A percentile compares a stretch with the other conserved stretches of the same genome.
Conservation (phyloP, 176 grass and related monocot species). For the Rhipidocladum racemiflorum region DNA sequence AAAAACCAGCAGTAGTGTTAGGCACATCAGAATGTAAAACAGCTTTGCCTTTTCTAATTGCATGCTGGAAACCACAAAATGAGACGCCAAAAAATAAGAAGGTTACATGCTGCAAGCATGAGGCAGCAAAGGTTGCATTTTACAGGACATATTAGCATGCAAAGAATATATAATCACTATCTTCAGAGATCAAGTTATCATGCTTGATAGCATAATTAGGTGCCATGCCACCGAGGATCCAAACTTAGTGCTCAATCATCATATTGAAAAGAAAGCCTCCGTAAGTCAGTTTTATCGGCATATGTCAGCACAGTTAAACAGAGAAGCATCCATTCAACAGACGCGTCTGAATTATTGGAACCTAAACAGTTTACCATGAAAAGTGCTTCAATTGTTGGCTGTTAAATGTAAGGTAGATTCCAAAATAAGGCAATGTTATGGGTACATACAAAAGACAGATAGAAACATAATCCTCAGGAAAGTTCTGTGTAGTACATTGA, state of each 20-base stretch:
- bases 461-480: not conserved
- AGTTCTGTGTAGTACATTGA: not conserved
- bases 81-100: not conserved
- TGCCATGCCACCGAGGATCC: not conserved
- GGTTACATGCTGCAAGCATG: not conserved
- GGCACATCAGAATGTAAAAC: not conserved
- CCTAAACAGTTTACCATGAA: not conserved
- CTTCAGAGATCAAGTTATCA: not conserved
- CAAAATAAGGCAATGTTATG: not conserved
- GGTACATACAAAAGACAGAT: not conserved
- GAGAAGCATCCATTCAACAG: not conserved
- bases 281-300: not conserved
- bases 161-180: not conserved
- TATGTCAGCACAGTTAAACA: not conserved
- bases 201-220: not conserved
- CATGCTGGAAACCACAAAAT: not conserved
- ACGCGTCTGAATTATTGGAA: not conserved
- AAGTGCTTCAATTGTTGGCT: not conserved
- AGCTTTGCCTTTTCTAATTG: not conserved
- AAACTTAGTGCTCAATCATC: not conserved
- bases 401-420: not conserved
- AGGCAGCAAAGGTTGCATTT: not conserved
- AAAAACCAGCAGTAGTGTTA: not conserved
- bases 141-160: not conserved
- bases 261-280: not conserved